Conservation (phyloP, 164 flowering plant genomes). For the Protea cynaroides region DNA sequence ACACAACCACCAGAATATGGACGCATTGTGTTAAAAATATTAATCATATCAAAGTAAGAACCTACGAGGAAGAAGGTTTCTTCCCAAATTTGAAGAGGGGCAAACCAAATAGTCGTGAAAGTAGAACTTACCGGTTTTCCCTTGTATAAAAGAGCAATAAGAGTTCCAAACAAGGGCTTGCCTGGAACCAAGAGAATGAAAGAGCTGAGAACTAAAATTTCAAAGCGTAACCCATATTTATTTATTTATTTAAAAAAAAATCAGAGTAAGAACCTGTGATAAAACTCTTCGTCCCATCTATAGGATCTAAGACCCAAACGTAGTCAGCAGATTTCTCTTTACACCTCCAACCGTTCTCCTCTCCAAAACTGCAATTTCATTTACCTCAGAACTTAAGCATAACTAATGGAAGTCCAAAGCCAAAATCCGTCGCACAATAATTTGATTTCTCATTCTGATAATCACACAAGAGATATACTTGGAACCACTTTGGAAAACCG, state of each 20-base stretch:
- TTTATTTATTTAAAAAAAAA: not conserved
- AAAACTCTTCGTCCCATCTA: conserved; percentile 98
- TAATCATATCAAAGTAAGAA: not conserved
- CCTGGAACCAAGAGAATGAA: conserved; percentile 42
- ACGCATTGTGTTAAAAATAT: not conserved
- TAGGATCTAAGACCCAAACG: conserved; percentile 97
- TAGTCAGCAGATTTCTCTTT: conserved; percentile 65
- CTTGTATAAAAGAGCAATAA: conserved; percentile 70
- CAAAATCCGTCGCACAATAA: too few species aligned
- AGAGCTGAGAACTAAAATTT: not conserved
- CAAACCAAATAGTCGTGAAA: not conserved
- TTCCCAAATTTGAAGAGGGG: not conserved
- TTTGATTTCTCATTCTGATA: too few species aligned
- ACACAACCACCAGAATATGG: not conserved
- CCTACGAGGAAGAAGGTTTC: not conserved
- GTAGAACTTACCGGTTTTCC: conserved; percentile 74
- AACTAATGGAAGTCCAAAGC: not conserved
- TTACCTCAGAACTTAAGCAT: not conserved
- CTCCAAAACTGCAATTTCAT: conserved; percentile 67
- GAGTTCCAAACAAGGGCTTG: conserved; percentile 96
- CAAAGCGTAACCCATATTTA: not conserved
- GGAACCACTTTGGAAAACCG: not conserved
- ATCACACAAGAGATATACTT: too few species aligned
- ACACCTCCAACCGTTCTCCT: conserved; percentile 96
- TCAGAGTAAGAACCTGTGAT: conserved; percentile 62